Percentiles rank a stretch among this genome's conserved stretches.
phyloP scores from a whole-genome alignment of 2,329 filamentous ascomycete genomes.

The Neonectria punicea region DNA sequence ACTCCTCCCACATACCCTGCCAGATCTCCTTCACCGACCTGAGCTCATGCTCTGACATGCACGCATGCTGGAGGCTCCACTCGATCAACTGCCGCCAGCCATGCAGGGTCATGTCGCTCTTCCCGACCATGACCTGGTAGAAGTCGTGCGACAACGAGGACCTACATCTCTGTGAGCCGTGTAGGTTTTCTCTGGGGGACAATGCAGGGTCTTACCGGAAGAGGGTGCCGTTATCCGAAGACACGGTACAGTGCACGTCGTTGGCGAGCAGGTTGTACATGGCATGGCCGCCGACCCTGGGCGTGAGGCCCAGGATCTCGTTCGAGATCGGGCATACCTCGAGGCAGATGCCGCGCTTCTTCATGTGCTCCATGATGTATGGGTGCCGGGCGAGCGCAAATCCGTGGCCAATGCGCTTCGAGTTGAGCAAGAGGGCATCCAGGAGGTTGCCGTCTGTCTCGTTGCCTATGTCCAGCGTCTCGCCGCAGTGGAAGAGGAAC shows the following conservation, averaged over 20 bases:
- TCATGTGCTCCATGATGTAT: conserved; percentile 72
- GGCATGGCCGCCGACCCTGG: conserved; percentile 71
- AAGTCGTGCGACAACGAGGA: conserved; percentile 81
- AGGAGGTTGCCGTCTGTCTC: conserved; percentile 72
- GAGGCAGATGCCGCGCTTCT: conserved; percentile 72
- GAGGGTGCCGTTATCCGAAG: conserved; percentile 78
- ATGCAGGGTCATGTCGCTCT: conserved; percentile 71
- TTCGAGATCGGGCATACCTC: conserved; percentile 76
- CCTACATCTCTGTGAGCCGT: conserved; percentile 54
- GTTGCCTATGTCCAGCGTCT: conserved; percentile 72
- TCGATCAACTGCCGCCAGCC: conserved; percentile 76
- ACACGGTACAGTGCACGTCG: conserved; percentile 77
- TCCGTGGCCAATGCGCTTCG: conserved; percentile 73
- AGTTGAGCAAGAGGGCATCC: conserved; percentile 73
- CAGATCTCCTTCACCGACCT: conserved; percentile 61
- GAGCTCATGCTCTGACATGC: conserved; percentile 57
- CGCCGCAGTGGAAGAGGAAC: conserved; percentile 78
- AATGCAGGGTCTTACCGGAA: conserved; percentile 64
- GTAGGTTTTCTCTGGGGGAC: neutral
- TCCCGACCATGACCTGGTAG: conserved; percentile 79
- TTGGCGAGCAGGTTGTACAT: conserved; percentile 77
- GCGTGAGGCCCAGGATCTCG: conserved; percentile 71
- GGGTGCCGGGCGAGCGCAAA: conserved; percentile 76
- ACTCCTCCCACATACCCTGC: conserved; percentile 72
- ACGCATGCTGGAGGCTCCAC: conserved; percentile 72